Evolutionary conservation across 1,284 basidiomycete genomes (phyloP).

Genomic region (Leccinum huronense): DNA sequence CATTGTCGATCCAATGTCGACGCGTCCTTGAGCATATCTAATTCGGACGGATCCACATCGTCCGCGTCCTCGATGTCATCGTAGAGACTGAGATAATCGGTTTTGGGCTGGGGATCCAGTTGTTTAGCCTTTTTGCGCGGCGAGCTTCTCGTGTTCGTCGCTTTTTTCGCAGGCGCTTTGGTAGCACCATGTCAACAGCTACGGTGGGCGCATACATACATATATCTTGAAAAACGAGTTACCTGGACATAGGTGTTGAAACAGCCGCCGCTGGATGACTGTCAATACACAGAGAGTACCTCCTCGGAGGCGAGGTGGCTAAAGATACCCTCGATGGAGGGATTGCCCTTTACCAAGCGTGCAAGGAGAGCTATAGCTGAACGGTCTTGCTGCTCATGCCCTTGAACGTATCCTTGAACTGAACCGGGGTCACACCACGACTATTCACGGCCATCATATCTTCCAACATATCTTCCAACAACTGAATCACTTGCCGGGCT

Average conservation of each 20-base stretch:
- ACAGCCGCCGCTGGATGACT: slow-evolving; percentile 40
- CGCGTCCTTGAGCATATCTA: slow-evolving; percentile 19
- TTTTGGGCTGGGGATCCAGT: slow-evolving; percentile 3
- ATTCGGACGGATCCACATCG: slow-evolving; percentile 21
- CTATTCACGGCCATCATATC: slow-evolving; percentile 37
- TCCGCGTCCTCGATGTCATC: slow-evolving; percentile 35
- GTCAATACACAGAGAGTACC: slow-evolving; percentile 37
- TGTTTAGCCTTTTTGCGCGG: slow-evolving; percentile 28
- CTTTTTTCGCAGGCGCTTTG: slow-evolving; percentile 29
- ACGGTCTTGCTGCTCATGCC: slow-evolving; percentile 54
- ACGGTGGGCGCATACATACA: not conserved
- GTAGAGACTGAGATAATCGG: slow-evolving; percentile 21
- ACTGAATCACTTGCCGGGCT: slow-evolving; percentile 49
- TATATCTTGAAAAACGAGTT: not conserved
- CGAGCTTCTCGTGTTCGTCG: slow-evolving; percentile 9
- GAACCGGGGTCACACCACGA: slow-evolving; percentile 46
- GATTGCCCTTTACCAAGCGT: slow-evolving; percentile 54
- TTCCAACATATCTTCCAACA: slow-evolving; percentile 41
- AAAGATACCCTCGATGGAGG: slow-evolving; percentile 63
- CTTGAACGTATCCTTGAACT: slow-evolving; percentile 58
- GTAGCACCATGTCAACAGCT: slow-evolving; percentile 9
- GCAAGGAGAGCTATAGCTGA: slow-evolving; percentile 47
- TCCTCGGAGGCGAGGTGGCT: slow-evolving; percentile 47
- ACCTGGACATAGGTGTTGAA: slow-evolving; percentile 33
- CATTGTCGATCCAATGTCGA: slow-evolving; percentile 15